Base-by-base conservation (phyloP, 2,329 filamentous ascomycete genomes). In the Massarina eburnea region DNA sequence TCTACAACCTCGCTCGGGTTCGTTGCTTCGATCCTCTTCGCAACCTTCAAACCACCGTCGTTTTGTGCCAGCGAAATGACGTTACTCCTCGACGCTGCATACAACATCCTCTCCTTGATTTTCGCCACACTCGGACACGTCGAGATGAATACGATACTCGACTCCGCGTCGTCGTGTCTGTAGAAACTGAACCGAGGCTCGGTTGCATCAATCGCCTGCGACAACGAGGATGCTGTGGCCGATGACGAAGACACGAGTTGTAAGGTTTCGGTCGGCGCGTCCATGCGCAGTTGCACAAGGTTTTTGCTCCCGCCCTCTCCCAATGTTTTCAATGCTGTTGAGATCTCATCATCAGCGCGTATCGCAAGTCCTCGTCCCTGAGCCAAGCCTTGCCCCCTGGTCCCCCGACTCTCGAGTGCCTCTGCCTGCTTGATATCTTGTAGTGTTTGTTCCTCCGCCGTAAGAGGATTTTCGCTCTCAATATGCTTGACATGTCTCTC, bases 41-140 rank as follows among this genome's bases (percentile, higher is more conserved):
- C 83, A 4, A 89, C 74, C 45, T 74, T 76, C 40, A 92, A 62
- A 0, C 83, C 84, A 1, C 82, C 85, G 55, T 89, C 81, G 27
- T 71, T 72, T 59, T 84, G 81, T 15, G 88, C 88, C 26, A 85
- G 68, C n/a, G 75, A 71, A 22, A 91, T 74, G 3, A 89, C 86
- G 19, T 75, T 74, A 21, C 73, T 72, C 57, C 81, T 76, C 47
- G 77, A 80, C 43, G 80, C 81, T 19, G 89, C 88, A 67, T 94
- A 94, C 62, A 94, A 71, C 89, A 95, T 95, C 53, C 88, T 80
- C 71, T 88, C 86, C 74, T 89, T 91, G 74, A 94, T 88, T 71
- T 84, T 88, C 41, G 79, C 82, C 21, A 76, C 80, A 0, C 80
- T 74, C 1, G 89, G 89, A 67, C 88, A 91, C 5, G 88, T 92